Percentiles rank a stretch among this genome's conserved stretches.
phyloP scores from a whole-genome alignment of 192 early-diverging fungal species.

The Backusella liffmaniae region DNA sequence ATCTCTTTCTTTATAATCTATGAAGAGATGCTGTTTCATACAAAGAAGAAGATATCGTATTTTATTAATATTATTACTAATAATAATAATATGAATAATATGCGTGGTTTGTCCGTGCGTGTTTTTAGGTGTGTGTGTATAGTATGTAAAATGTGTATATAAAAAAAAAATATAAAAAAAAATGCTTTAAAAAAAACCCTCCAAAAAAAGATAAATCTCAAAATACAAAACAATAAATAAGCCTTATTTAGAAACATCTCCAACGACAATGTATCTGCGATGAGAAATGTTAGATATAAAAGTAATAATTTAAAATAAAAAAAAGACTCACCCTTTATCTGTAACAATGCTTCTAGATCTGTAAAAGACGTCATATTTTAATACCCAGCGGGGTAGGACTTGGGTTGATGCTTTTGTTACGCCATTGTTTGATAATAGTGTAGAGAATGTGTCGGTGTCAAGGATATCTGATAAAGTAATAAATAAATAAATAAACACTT shows the following conservation, averaged over 20 bases:
- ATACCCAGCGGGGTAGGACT: conserved; percentile 47
- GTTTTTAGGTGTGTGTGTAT: background rate
- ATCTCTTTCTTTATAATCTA: background rate
- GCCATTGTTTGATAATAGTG: conserved; percentile 33
- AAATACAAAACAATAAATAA: background rate
- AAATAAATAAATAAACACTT: background rate
- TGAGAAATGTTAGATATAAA: background rate
- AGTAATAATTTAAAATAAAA: background rate
- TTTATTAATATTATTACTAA: background rate
- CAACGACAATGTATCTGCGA: conserved; percentile 12
- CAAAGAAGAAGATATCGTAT: background rate
- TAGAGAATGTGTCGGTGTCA: conserved; percentile 35
- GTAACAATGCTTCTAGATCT: conserved; percentile 44
- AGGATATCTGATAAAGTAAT: conserved; percentile 41
- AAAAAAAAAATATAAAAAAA: background rate
- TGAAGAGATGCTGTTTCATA: background rate
- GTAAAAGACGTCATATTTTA: conserved; percentile 53
- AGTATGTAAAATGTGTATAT: background rate
- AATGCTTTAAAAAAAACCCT: background rate
- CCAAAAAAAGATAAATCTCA: background rate
- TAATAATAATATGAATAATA: background rate
- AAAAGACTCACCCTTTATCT: conserved; percentile 47
- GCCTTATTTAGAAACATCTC: conserved; percentile 11
- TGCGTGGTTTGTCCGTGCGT: background rate
- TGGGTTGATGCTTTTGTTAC: background rate